Conservation (phyloP, 352 stramenopile genomes). For the Globisporangium barbulae region DNA sequence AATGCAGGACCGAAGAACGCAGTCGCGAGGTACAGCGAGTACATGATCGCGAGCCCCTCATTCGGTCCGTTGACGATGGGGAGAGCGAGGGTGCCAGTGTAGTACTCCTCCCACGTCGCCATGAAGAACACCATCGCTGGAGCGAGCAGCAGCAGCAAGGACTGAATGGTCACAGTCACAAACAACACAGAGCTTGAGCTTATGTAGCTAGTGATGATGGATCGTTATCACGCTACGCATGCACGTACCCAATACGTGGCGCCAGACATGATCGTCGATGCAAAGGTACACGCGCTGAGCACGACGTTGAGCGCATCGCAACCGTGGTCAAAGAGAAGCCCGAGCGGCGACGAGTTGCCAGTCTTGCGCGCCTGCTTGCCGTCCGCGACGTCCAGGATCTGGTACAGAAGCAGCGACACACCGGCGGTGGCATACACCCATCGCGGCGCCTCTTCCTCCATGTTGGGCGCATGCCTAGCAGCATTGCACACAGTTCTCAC, state of each 20-base stretch:
- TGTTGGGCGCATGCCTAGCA: conserved; percentile 80
- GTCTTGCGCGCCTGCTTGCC: conserved; percentile 87
- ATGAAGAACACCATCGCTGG: conserved; percentile 94
- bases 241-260: conserved; percentile 76
- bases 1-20: conserved; percentile 55
- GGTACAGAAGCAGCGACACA: conserved; percentile 70
- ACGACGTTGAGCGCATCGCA: conserved; percentile 85
- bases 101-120: conserved; percentile 98
- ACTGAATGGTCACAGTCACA: conserved; percentile 38
- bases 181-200: neutral
- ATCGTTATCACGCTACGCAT: conserved; percentile 11
- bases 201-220: neutral
- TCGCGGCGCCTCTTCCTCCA: conserved; percentile 62
- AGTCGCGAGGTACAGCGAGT: conserved; percentile 72
- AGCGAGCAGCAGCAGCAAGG: conserved; percentile 58
- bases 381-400: conserved; percentile 85
- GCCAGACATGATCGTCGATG: conserved; percentile 84
- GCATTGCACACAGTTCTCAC: conserved; percentile 37
- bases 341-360: conserved; percentile 81
- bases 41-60: conserved; percentile 93
- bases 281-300: conserved; percentile 80
- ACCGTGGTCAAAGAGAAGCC: conserved; percentile 83
- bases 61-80: conserved; percentile 96
- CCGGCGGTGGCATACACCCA: conserved; percentile 74
- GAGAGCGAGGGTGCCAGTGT: conserved; percentile 94